Conservation (phyloP, 2,329 filamentous ascomycete species). For the Ophiostoma angusticollis region DNA sequence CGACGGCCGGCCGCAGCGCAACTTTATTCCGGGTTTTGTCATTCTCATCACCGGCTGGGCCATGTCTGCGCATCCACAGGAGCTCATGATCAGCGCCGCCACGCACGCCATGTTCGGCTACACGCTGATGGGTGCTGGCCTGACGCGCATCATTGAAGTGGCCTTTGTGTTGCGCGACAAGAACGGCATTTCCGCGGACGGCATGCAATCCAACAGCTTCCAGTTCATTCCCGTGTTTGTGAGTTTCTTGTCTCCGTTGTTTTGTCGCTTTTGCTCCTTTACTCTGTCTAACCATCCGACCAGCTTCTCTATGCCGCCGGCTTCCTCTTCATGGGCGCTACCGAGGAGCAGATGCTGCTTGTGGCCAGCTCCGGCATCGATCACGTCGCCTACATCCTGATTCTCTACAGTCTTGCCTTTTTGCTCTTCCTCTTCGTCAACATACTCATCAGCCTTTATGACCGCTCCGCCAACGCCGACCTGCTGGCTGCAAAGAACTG, state of each 20-base stretch:
- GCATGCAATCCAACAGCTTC: slow-evolving; percentile 52
- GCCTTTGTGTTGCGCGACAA: slow-evolving; percentile 72
- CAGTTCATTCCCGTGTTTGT: slow-evolving; percentile 42
- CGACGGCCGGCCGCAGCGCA: slow-evolving; percentile 76
- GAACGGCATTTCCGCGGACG: slow-evolving; percentile 50
- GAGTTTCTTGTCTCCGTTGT: slow-evolving; percentile 25
- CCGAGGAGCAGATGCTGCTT: slow-evolving; percentile 86
- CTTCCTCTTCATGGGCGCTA: slow-evolving; percentile 95
- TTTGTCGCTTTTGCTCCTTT: not conserved
- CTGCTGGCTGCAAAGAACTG: slow-evolving; percentile 10
- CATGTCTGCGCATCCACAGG: slow-evolving; percentile 86
- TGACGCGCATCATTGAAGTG: slow-evolving; percentile 80
- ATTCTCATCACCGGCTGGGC: slow-evolving; percentile 88
- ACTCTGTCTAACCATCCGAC: slow-evolving; percentile 13
- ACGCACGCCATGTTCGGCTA: slow-evolving; percentile 87
- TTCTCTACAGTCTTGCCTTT: slow-evolving; percentile 82
- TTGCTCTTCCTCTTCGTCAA: slow-evolving; percentile 83
- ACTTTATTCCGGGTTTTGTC: slow-evolving; percentile 84
- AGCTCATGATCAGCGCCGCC: slow-evolving; percentile 70
- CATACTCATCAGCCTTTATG: slow-evolving; percentile 75
- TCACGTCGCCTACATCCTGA: slow-evolving; percentile 83
- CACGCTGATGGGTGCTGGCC: slow-evolving; percentile 80
- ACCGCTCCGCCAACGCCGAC: slow-evolving; percentile 37
- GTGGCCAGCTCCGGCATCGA: slow-evolving; percentile 63
- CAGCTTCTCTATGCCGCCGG: slow-evolving; percentile 84